Base-by-base conservation (phyloP, 2,329 filamentous ascomycete genomes). In the Pestalotiopsis sp. region DNA sequence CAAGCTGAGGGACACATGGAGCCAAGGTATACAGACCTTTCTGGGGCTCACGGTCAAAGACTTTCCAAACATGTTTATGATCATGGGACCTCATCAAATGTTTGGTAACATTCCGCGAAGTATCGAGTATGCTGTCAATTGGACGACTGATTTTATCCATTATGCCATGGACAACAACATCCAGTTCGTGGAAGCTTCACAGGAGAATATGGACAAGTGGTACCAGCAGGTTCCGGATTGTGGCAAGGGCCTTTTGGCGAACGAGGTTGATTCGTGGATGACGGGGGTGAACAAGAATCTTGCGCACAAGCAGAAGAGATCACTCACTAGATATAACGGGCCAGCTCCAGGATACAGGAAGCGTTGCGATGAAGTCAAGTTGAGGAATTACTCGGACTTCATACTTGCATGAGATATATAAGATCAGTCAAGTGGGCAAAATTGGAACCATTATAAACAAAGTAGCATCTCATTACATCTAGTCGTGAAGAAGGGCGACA, bases 261-360 rank as follows among this genome's bases (percentile, higher is more conserved):
- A 83, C 68, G 80, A 86, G 70, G 82, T 86, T 0, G 85, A 87
- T 69, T 82, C 80, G 1, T 88, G 85, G 86, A 86, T 87, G 84
- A 87, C 85, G 2, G 86, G 85, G 0, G 82, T 87, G 1, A 87
- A 87, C 70, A 85, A 79, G 70, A 86, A 87, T 68, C 72, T 87
- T 52, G 76, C 77, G 17, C 76, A 80, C 49, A 86, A 86, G 76
- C 78, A 82, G 71, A 81, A 80, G 69, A 77, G 84, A 60, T 82
- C 77, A 9, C 79, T 87, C 71, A 81, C 81, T 3, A 76, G 85
- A 60, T 87, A 87, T 68, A 80, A 79, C 38, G 85, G 85, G 0
- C 77, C 80, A 4, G 83, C 81, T 0, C 77, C 80, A 0, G 84
- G 80, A 2, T 87, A 82, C 71, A 75, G 84, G 64, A 39, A 63